Conservation (phyloP, 2,329 filamentous ascomycete species). For the Colletotrichum cuscutae region DNA sequence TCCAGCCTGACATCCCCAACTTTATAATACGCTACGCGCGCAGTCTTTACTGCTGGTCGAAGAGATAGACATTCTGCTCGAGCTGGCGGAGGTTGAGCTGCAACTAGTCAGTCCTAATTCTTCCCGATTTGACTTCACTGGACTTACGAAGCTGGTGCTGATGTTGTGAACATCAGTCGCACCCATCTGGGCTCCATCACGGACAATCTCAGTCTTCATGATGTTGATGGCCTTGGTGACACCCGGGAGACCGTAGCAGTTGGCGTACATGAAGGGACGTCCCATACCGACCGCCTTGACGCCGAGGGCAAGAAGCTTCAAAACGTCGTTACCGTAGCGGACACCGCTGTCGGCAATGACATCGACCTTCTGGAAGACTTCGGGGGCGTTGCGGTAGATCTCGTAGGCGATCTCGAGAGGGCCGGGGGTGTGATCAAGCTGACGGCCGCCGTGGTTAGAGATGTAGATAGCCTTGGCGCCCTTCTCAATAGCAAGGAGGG, state of each 20-base stretch:
- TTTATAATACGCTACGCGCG: background rate
- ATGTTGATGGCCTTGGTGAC: slow-evolving; percentile 58
- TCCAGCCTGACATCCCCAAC: background rate
- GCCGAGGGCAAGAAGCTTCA: slow-evolving; percentile 52
- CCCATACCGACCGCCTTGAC: slow-evolving; percentile 55
- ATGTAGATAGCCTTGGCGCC: slow-evolving; percentile 50
- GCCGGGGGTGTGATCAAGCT: slow-evolving; percentile 50
- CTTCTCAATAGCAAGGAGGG: slow-evolving; percentile 44
- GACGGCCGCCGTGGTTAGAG: slow-evolving; percentile 54
- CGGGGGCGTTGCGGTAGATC: slow-evolving; percentile 47
- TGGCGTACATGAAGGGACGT: slow-evolving; percentile 60
- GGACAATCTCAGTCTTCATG: slow-evolving; percentile 57
- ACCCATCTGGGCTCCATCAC: slow-evolving; percentile 48
- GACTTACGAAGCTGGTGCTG: slow-evolving; percentile 30
- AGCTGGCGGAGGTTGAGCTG: slow-evolving; percentile 31
- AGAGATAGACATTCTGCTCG: slow-evolving; percentile 27
- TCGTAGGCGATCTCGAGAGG: slow-evolving; percentile 46
- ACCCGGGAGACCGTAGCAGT: slow-evolving; percentile 59
- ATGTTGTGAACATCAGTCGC: slow-evolving; percentile 42
- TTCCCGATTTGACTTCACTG: background rate
- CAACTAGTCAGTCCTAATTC: background rate
- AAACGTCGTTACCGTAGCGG: slow-evolving; percentile 49
- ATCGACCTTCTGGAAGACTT: slow-evolving; percentile 47
- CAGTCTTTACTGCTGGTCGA: slow-evolving; percentile 7
- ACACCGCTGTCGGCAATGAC: slow-evolving; percentile 52